A percentile compares a stretch with the other conserved stretches of the same genome.
These are phyloP conservation scores for Tagetes erecta DNA, from an alignment of 129 eudicot species.

Conservation along the genomic window DNA sequence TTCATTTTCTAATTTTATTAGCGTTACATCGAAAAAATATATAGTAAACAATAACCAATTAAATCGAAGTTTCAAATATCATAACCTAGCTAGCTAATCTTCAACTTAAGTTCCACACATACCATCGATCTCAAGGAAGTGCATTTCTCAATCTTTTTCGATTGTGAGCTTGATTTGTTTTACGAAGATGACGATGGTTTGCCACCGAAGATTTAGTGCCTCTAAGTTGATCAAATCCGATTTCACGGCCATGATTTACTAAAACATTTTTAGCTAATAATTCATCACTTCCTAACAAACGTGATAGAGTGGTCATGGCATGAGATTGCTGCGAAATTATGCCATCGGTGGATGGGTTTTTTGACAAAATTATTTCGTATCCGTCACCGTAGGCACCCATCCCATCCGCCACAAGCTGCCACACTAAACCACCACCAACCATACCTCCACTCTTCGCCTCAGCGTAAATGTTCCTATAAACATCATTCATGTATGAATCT, in stretches of 20 bases:
- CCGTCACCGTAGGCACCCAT: not conserved
- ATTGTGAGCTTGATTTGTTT: not conserved
- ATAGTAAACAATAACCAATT: not conserved
- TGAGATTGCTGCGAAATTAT: constrained; percentile 40
- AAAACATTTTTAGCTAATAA: constrained; percentile 2
- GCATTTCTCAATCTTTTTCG: not conserved
- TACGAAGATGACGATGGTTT: not conserved
- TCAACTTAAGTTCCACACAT: not conserved
- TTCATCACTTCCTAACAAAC: constrained; percentile 9
- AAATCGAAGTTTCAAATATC: not conserved
- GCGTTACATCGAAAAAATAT: not conserved
- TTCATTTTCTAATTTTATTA: too few species aligned
- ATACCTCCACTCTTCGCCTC: constrained; percentile 61
- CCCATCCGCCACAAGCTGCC: constrained; percentile 69
- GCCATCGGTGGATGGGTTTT: too few species aligned
- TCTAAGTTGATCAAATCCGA: too few species aligned
- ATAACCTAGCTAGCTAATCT: not conserved
- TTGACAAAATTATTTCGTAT: too few species aligned
- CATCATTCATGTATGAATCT: constrained; percentile 42
- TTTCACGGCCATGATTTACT: too few species aligned
- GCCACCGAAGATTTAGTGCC: not conserved
- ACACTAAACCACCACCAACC: constrained; percentile 65
- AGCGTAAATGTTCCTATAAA: constrained; percentile 47
- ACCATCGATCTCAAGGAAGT: constrained; percentile 8
- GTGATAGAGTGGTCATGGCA: constrained; percentile 49